Base-by-base conservation (phyloP, 1,284 basidiomycete genomes). In the Singerocomus inundabilis region DNA sequence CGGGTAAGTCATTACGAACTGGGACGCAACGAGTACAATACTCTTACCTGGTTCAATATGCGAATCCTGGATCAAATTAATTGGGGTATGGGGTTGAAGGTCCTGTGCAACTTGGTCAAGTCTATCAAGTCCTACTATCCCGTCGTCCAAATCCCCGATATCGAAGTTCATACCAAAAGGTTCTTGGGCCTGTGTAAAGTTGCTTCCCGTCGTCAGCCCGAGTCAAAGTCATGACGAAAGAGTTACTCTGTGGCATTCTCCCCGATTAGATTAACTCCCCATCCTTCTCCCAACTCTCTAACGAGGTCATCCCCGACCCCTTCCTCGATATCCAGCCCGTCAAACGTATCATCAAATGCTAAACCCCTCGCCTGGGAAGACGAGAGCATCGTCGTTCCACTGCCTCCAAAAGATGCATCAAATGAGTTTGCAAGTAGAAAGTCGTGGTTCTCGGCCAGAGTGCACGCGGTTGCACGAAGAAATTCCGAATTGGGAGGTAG, bases 281-380 rank as follows among this genome's bases (percentile, higher is more conserved):
- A 90, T 25, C 75, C 82, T 57, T 81, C 81, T 30, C 86, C 88
- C 4, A 90, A 72, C 58, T 90, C 88, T 54, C 73, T 75, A 4
- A 82, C 85, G 25, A 90, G 69, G 56, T 90, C 88, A 37, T 88
- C 86, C 3, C 78, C 82, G 16, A 86, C 67, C 15, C 71, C 78
- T 6, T 75, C 79, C n/a, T 70, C 79, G 21, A 84, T 63, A 51
- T 81, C 84, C 16, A 84, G 59, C 15, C 72, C 82, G 47, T 82
- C 84, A 7, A 75, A 73, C 44, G 79, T 75, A 53, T 85, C 82
- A 31, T 78, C 70, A 36, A 82, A 77, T 11, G 57, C 70, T 49
- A 84, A 79, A 4, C 70, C 73, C 13, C 64, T 76, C 5, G 67
- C 63, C 51, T 84, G 81, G 9, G 85, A 87, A 6, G 85, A 85